A percentile compares a stretch with the other conserved stretches of the same genome.
phyloP scores from a whole-genome alignment of 140 eudicot genomes.

The Erigeron philadelphicus region DNA sequence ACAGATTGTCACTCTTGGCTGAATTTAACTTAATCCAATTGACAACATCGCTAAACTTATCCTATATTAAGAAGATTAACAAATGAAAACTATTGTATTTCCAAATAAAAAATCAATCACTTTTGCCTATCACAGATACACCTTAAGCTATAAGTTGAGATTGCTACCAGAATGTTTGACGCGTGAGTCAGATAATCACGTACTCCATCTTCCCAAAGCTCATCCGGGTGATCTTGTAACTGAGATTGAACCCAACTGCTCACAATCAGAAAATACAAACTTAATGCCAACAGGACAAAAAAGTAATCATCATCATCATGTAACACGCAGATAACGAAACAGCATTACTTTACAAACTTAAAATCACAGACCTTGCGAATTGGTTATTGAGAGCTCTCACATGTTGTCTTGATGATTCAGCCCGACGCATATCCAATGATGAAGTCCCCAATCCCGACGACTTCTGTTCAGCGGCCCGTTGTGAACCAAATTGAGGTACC shows the following conservation, averaged over 20 bases:
- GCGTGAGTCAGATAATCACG: constrained; percentile 73
- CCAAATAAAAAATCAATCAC: background rate
- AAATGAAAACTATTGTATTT: background rate
- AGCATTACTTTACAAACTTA: no score
- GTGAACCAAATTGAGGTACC: constrained; percentile 42
- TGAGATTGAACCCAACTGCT: constrained; percentile 89
- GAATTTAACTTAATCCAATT: constrained; percentile 79
- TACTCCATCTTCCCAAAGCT: constrained; percentile 96
- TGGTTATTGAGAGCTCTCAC: constrained; percentile 96
- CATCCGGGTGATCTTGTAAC: constrained; percentile 90
- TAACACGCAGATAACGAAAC: background rate
- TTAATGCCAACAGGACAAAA: no score
- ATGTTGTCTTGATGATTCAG: constrained; percentile 73
- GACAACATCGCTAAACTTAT: constrained; percentile 82
- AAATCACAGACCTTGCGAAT: constrained; percentile 68
- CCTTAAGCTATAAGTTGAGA: background rate
- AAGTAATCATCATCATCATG: no score
- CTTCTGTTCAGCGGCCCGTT: constrained; percentile 47
- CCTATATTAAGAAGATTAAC: constrained; percentile 41
- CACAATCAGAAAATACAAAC: constrained; percentile 3
- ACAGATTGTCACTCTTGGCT: constrained; percentile 38
- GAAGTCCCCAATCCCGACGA: constrained; percentile 32
- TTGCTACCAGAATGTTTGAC: constrained; percentile 63
- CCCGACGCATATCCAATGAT: constrained; percentile 55
- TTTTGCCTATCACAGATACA: background rate